Evolutionary conservation across 108 stramenopile genomes (phyloP).

Genomic region (Poteriospumella lacustris): DNA sequence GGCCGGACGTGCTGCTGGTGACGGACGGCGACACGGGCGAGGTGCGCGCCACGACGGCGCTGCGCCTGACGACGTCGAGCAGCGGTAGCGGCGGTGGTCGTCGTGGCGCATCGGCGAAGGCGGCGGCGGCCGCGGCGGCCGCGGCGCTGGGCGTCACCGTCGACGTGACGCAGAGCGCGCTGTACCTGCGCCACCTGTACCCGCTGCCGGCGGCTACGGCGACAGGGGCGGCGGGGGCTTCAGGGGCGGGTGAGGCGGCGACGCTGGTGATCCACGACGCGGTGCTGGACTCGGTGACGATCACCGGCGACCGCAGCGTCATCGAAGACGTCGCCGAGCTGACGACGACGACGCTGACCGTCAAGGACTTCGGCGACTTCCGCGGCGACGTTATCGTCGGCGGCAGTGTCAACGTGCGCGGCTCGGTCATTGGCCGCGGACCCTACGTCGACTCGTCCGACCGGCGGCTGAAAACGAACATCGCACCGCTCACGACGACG

Average conservation of each 20-base stretch:
- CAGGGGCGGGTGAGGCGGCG: not conserved
- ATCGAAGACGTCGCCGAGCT: not conserved
- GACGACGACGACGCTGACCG: not conserved
- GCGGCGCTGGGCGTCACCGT: not conserved
- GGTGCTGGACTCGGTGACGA: not conserved
- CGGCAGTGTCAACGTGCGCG: conserved; percentile 52
- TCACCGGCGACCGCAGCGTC: conserved; percentile 24
- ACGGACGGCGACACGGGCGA: no score
- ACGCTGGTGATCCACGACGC: not conserved
- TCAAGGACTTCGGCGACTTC: conserved; percentile 36
- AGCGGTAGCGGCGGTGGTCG: no score
- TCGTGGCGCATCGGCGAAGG: no score
- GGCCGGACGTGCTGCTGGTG: no score
- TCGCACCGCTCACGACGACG: conserved; percentile 34
- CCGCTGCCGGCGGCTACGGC: not conserved
- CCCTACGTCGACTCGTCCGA: conserved; percentile 61
- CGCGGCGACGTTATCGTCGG: conserved; percentile 51
- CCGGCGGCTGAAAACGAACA: conserved; percentile 50
- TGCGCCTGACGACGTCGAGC: no score
- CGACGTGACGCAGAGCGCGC: not conserved
- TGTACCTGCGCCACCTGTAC: not conserved
- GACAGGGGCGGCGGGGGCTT: not conserved
- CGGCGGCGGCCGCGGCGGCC: not conserved
- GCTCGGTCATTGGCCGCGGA: conserved; percentile 58
- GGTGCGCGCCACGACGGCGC: no score